A percentile compares a stretch with the other conserved stretches of the same genome.
phyloP scores from a whole-genome alignment of 495 filamentous ascomycete species.

The Filosporella fistucella region DNA sequence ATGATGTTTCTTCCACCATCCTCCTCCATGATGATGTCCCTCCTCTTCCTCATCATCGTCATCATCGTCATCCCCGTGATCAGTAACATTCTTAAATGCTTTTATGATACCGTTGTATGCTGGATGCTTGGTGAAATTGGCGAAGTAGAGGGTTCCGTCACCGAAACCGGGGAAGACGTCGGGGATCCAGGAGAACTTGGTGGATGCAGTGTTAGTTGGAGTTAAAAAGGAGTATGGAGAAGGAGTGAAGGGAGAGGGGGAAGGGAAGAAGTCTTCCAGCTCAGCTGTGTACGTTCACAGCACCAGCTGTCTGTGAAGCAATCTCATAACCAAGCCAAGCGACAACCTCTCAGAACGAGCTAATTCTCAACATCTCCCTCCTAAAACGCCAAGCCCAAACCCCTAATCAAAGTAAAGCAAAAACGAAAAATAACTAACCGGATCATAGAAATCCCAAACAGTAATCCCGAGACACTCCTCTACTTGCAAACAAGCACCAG shows the following conservation, averaged over 20 bases:
- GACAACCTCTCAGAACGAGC: no score
- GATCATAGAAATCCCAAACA: conserved; percentile 56
- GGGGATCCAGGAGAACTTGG: conserved; percentile 58
- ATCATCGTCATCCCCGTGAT: background rate
- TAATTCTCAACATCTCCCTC: no score
- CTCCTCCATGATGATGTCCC: no score
- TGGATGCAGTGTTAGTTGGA: conserved; percentile 17
- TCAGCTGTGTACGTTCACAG: no score
- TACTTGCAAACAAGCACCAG: conserved; percentile 54
- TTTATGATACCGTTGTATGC: conserved; percentile 42
- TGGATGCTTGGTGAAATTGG: conserved; percentile 51
- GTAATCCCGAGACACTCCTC: conserved; percentile 62
- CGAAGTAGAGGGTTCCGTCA: conserved; percentile 47
- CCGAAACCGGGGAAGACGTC: conserved; percentile 49
- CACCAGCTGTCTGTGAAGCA: no score
- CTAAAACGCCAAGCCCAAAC: no score
- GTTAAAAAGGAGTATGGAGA: no score
- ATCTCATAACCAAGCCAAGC: no score
- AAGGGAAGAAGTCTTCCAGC: no score
- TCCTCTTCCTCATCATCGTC: background rate
- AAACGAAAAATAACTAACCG: conserved; percentile 7
- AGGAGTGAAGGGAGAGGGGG: no score
- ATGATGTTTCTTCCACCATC: no score
- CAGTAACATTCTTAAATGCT: conserved; percentile 23
- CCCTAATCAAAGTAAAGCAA: no score